Evolutionary conservation across 805 yeast genomes (phyloP).

Genomic region (Saturnispora quitensis): DNA sequence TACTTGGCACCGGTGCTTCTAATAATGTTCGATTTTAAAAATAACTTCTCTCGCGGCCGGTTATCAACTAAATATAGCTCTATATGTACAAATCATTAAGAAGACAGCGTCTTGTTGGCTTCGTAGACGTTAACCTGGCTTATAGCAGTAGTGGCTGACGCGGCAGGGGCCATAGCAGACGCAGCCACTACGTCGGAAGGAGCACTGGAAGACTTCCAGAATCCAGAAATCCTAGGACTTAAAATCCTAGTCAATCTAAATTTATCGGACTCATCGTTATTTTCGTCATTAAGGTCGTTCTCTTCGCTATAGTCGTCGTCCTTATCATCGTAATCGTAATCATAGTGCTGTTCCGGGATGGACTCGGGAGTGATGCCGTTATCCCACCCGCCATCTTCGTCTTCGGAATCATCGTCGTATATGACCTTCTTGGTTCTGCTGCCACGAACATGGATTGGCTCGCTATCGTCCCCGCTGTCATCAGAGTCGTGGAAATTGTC

Average conservation of each 20-base stretch:
- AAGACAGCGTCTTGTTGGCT: not conserved
- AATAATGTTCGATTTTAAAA: not conserved
- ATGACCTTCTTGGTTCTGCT: constrained; percentile 9
- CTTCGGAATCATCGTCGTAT: constrained; percentile 20
- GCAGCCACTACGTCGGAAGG: not conserved
- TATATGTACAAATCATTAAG: not conserved
- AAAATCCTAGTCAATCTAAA: not conserved
- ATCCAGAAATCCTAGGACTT: constrained; percentile 1
- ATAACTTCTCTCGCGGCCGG: not conserved
- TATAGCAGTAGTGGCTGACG: constrained; percentile 1
- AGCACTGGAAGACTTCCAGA: not conserved
- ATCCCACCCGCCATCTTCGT: constrained; percentile 18
- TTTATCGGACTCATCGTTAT: constrained; percentile 9
- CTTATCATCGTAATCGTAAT: not conserved
- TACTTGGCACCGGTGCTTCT: not conserved
- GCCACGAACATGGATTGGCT: constrained; percentile 1
- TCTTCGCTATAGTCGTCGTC: constrained; percentile 28
- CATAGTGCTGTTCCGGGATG: not conserved
- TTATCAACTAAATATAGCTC: not conserved
- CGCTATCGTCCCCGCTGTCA: constrained; percentile 9
- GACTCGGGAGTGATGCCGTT: not conserved
- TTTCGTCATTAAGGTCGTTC: constrained; percentile 23
- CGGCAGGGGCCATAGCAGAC: not conserved
- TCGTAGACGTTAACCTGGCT: constrained; percentile 1
- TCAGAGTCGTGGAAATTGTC: not conserved